Evolutionary conservation across 352 stramenopile species (phyloP).

Genomic region (Elongisporangium undulatum): DNA sequence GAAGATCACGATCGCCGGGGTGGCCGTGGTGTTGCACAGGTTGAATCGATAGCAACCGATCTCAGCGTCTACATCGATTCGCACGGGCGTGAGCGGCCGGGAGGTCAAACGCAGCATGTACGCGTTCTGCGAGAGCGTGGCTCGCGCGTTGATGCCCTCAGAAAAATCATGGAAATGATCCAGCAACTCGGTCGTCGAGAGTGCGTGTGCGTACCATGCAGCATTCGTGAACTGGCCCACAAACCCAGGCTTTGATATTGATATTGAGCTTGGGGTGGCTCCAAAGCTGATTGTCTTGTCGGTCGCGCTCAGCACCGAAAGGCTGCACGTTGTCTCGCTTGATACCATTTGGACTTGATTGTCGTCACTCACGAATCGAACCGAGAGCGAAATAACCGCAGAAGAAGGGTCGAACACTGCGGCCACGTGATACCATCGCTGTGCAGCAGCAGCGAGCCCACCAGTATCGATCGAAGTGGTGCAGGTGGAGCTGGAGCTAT

Average conservation of each 20-base stretch:
- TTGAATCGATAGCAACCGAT: slow-evolving; percentile 66
- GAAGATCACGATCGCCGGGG: slow-evolving; percentile 36
- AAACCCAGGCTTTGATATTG: slow-evolving; percentile 18
- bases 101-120: slow-evolving; percentile 45
- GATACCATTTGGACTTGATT: slow-evolving; percentile 7
- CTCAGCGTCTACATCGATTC: slow-evolving; percentile 43
- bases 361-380: slow-evolving; percentile 15
- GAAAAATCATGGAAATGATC: slow-evolving; percentile 76
- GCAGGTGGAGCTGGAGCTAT: background rate
- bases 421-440: slow-evolving; percentile 46
- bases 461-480: background rate
- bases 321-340: slow-evolving; percentile 19
- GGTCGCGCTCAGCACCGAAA: slow-evolving; percentile 28
- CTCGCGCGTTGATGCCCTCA: slow-evolving; percentile 9
- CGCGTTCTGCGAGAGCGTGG: slow-evolving; percentile 35
- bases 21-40: slow-evolving; percentile 54
- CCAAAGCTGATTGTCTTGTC: slow-evolving; percentile 35
- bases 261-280: slow-evolving; percentile 3
- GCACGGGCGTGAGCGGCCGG: slow-evolving; percentile 41
- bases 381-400: slow-evolving; percentile 31
- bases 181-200: slow-evolving; percentile 30
- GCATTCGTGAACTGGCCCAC: slow-evolving; percentile 33
- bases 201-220: slow-evolving; percentile 47
- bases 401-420: slow-evolving; percentile 48
- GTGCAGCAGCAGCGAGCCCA: background rate